Evolutionary conservation across 1,139 yeast species (phyloP).

Genomic region (Zhuliangozyma parablackwelliae): DNA sequence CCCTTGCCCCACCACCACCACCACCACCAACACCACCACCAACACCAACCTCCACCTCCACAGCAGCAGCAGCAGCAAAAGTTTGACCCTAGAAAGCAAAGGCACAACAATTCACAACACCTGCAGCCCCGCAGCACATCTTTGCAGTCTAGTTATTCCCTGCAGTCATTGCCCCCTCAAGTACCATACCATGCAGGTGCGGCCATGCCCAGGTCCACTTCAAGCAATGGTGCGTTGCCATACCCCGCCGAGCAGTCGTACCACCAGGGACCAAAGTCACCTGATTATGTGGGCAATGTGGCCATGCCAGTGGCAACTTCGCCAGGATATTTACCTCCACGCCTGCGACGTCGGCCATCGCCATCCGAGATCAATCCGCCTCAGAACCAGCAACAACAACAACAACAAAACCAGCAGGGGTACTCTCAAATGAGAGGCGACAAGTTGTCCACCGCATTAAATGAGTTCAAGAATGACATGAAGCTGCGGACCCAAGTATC

Average conservation of each 20-base stretch:
- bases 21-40: neutral
- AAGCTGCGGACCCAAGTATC: slow-evolving; percentile 8
- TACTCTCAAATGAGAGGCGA: slow-evolving; percentile 9
- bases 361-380: neutral
- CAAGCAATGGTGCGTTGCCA: no score
- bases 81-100: slow-evolving; percentile 11
- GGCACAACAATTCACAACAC: slow-evolving; percentile 1
- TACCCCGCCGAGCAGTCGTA: no score
- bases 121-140: slow-evolving; percentile 7
- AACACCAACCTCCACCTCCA: no score
- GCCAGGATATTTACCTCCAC: slow-evolving; percentile 3
- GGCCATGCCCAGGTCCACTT: no score
- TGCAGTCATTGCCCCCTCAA: no score
- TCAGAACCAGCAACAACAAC: slow-evolving; percentile 3
- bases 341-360: slow-evolving; percentile 8
- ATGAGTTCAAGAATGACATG: slow-evolving; percentile 28
- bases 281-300: no score
- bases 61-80: slow-evolving; percentile 1
- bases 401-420: slow-evolving; percentile 1
- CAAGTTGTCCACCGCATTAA: slow-evolving; percentile 27
- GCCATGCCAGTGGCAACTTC: no score
- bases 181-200: no score
- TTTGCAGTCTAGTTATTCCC: no score
- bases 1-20: neutral
- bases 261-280: no score